Evolutionary conservation across 345 rosid genomes (phyloP).

Genomic region (Angophora floribunda): DNA sequence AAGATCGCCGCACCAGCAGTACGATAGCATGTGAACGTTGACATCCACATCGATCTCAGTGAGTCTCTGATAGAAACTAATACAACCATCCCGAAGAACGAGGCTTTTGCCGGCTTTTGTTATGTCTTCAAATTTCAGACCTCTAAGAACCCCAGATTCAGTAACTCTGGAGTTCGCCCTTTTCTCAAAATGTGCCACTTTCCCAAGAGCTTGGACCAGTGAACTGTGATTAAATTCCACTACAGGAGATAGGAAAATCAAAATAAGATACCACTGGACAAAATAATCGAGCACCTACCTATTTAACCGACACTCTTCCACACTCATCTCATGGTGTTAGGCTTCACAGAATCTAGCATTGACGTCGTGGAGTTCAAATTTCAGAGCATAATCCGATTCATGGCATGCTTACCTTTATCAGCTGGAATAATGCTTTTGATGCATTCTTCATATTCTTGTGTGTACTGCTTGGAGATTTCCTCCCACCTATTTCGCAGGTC

Average conservation of each 20-base stretch:
- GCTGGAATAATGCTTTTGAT: constrained; percentile 62
- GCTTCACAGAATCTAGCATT: not conserved
- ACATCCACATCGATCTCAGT: constrained; percentile 39
- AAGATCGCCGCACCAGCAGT: constrained; percentile 96
- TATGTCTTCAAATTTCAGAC: constrained; percentile 78
- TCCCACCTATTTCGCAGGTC: constrained; percentile 75
- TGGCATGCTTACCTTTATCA: constrained; percentile 36
- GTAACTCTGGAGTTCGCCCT: constrained; percentile 76
- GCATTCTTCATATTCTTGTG: constrained; percentile 84
- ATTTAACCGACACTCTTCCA: not conserved
- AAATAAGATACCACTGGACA: not conserved
- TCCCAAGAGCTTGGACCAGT: constrained; percentile 53
- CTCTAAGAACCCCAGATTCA: constrained; percentile 77
- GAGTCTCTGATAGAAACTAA: constrained; percentile 54
- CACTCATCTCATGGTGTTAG: not conserved
- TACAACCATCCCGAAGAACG: constrained; percentile 89
- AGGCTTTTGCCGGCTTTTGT: constrained; percentile 80
- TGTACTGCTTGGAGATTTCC: constrained; percentile 63
- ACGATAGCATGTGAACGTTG: constrained; percentile 65
- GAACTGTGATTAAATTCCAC: constrained; percentile 56
- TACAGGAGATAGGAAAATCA: constrained; percentile 25
- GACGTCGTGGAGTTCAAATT: not conserved
- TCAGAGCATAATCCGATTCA: not conserved
- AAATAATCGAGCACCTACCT: not conserved
- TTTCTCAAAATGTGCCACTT: constrained; percentile 71